These are phyloP conservation scores for Trichoderma lentiforme DNA, from an alignment of 2,329 filamentous ascomycete genomes.

Conservation along the genomic window DNA sequence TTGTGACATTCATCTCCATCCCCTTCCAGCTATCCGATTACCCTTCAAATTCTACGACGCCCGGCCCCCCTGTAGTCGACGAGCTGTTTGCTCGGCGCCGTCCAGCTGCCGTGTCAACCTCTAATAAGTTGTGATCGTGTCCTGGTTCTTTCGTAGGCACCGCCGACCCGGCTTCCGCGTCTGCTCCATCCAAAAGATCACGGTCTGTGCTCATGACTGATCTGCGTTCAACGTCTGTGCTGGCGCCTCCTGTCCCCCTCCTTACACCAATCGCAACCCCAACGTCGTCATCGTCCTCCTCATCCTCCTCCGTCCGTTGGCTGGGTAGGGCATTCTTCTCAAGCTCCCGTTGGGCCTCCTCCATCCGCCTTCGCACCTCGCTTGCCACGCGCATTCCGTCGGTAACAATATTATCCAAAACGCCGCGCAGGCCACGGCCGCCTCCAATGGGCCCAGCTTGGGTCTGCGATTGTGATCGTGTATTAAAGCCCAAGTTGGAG, in stretches of 20 bases:
- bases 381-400: conserved; percentile 95
- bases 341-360: conserved; percentile 88
- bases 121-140: conserved; percentile 34
- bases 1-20: not conserved
- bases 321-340: conserved; percentile 74
- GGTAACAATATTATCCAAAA: conserved; percentile 94
- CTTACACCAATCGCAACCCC: conserved; percentile 43
- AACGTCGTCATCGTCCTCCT: conserved; percentile 61
- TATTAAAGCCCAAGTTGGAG: conserved; percentile 63
- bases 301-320: conserved; percentile 65
- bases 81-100: conserved; percentile 28
- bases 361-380: conserved; percentile 88
- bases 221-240: conserved; percentile 58
- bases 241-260: conserved; percentile 34
- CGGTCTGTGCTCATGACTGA: conserved; percentile 65
- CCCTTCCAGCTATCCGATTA: conserved; percentile 21
- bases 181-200: conserved; percentile 70
- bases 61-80: conserved; percentile 31
- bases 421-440: conserved; percentile 79
- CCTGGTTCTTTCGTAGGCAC: conserved; percentile 36
- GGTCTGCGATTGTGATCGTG: conserved; percentile 38
- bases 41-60: conserved; percentile 44
- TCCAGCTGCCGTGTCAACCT: conserved; percentile 30
- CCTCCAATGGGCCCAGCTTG: conserved; percentile 41
- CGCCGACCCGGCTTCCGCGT: conserved; percentile 58